Evolutionary conservation across 2,329 filamentous ascomycete genomes (phyloP).

Genomic region (Pyrenochaeta sp.): DNA sequence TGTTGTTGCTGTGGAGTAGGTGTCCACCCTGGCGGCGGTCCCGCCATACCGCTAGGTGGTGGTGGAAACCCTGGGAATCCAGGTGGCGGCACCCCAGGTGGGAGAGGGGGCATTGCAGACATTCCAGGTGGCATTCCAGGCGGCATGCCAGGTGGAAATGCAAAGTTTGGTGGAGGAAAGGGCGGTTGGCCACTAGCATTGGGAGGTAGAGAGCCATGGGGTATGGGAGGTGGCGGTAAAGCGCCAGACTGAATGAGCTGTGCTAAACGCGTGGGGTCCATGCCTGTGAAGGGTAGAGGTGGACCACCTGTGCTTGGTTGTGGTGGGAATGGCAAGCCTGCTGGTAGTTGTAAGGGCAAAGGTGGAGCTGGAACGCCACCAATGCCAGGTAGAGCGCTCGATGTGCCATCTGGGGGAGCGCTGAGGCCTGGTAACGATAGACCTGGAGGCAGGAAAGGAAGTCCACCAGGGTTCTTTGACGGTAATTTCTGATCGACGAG

Average conservation of each 20-base stretch:
- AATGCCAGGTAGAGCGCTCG: constrained; percentile 58
- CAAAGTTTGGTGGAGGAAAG: constrained; percentile 38
- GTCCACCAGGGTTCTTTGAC: constrained; percentile 60
- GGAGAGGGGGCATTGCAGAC: constrained; percentile 26
- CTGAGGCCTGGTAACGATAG: constrained; percentile 46
- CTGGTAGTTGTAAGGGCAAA: constrained; percentile 38
- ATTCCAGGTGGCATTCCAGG: constrained; percentile 13
- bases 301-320: constrained; percentile 15
- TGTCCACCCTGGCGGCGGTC: constrained; percentile 24
- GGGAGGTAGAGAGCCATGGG: constrained; percentile 33
- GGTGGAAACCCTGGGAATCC: constrained; percentile 36
- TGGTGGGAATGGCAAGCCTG: constrained; percentile 31
- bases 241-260: constrained; percentile 45
- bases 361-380: constrained; percentile 49
- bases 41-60: constrained; percentile 17
- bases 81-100: constrained; percentile 17
- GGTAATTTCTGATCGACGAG: constrained; percentile 90
- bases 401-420: constrained; percentile 52
- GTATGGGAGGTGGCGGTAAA: constrained; percentile 48
- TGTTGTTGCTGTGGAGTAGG: constrained; percentile 33
- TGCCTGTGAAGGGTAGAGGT: constrained; percentile 32
- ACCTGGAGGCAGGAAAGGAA: constrained; percentile 70
- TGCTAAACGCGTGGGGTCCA: constrained; percentile 42
- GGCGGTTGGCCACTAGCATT: constrained; percentile 25
- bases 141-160: constrained; percentile 32